Conservation (phyloP, 2,329 filamentous ascomycete genomes). For the Curvularia spicifera region DNA sequence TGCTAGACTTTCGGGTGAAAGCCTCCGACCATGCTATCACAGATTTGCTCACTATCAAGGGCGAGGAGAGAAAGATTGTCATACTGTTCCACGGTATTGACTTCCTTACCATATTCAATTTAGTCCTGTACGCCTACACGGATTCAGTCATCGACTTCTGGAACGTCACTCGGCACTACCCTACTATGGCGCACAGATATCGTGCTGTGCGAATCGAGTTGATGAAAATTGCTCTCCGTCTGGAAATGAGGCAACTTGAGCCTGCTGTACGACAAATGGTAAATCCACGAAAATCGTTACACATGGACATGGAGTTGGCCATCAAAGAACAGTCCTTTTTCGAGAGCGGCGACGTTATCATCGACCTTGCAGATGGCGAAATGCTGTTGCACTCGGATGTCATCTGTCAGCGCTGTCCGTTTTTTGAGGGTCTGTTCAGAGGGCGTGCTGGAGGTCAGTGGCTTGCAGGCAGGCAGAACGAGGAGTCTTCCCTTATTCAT, state of each 20-base stretch:
- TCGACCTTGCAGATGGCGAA: conserved; percentile 77
- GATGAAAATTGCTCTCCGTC: conserved; percentile 79
- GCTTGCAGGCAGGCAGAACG: conserved; percentile 73
- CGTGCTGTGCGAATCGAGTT: conserved; percentile 81
- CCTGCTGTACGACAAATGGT: conserved; percentile 77
- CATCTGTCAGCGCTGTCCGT: conserved; percentile 83
- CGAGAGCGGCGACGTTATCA: conserved; percentile 76
- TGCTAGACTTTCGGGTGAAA: conserved; percentile 64
- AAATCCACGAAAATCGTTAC: conserved; percentile 67
- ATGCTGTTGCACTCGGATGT: conserved; percentile 77
- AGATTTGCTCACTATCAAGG: conserved; percentile 66
- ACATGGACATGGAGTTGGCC: conserved; percentile 73
- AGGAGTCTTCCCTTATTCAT: conserved; percentile 60
- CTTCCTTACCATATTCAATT: conserved; percentile 77
- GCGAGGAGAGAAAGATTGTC: conserved; percentile 59
- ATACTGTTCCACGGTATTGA: conserved; percentile 75
- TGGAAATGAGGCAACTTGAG: conserved; percentile 76
- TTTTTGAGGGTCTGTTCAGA: conserved; percentile 88
- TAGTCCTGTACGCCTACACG: conserved; percentile 80
- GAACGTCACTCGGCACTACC: conserved; percentile 74
- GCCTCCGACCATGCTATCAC: conserved; percentile 62
- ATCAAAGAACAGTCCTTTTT: conserved; percentile 74
- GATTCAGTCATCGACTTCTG: conserved; percentile 84
- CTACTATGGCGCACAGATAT: conserved; percentile 72
- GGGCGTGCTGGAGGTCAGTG: conserved; percentile 87